These are phyloP conservation scores for Coniella vitis DNA, from an alignment of 2,329 filamentous ascomycete genomes.

Conservation along the genomic window DNA sequence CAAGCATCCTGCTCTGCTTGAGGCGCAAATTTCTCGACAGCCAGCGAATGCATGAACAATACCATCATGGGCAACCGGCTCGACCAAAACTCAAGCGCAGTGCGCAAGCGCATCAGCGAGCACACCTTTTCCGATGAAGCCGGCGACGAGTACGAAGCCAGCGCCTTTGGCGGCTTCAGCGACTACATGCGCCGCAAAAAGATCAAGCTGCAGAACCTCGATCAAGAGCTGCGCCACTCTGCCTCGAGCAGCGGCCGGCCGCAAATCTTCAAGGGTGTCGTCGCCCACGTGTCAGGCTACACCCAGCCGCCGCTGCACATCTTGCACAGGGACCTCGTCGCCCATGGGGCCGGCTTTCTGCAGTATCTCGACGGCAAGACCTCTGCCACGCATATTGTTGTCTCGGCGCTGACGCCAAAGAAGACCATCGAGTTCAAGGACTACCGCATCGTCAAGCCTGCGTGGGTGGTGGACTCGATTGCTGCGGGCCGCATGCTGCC, in stretches of 20 bases:
- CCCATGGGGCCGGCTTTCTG: slow-evolving; percentile 88
- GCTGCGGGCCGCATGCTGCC: slow-evolving; percentile 72
- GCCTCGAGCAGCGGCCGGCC: slow-evolving; percentile 57
- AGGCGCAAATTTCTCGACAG: too few species aligned
- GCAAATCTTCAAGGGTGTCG: slow-evolving; percentile 82
- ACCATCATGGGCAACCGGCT: slow-evolving; percentile 51
- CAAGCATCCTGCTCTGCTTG: slow-evolving; percentile 1
- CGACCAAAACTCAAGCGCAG: slow-evolving; percentile 55
- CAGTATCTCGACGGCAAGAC: slow-evolving; percentile 96
- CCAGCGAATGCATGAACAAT: too few species aligned
- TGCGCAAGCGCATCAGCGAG: slow-evolving; percentile 54
- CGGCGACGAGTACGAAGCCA: slow-evolving; percentile 86
- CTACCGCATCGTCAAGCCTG: slow-evolving; percentile 89
- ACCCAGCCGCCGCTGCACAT: slow-evolving; percentile 80
- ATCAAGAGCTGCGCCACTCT: slow-evolving; percentile 66
- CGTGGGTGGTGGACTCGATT: slow-evolving; percentile 90
- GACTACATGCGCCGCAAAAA: slow-evolving; percentile 97
- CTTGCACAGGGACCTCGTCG: slow-evolving; percentile 79
- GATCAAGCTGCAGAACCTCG: slow-evolving; percentile 92
- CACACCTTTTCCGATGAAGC: slow-evolving; percentile 73
- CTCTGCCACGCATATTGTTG: slow-evolving; percentile 91
- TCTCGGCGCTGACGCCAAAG: slow-evolving; percentile 82
- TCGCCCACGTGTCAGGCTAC: slow-evolving; percentile 90
- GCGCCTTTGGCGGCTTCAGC: slow-evolving; percentile 78
- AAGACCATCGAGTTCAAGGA: slow-evolving; percentile 81